A percentile compares a stretch with the other conserved stretches of the same genome.
These are phyloP conservation scores for Fusarium sp. DNA, from an alignment of 2,329 filamentous ascomycete genomes.

Conservation along the genomic window DNA sequence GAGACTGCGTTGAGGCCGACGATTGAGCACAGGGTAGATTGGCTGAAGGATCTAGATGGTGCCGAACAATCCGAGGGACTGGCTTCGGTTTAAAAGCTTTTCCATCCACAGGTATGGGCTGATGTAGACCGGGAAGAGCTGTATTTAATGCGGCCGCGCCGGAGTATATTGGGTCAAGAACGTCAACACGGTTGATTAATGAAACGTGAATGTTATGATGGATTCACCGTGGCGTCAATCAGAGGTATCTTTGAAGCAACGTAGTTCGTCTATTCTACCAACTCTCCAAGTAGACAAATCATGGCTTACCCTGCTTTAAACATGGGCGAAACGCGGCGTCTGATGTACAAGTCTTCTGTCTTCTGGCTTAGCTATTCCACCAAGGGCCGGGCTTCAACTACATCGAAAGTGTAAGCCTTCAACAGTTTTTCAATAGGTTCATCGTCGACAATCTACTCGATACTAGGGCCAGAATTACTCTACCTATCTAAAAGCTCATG, in stretches of 20 bases:
- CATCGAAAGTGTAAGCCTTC: background rate
- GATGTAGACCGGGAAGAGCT: background rate
- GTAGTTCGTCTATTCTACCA: background rate
- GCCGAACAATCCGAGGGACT: background rate
- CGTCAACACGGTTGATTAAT: background rate
- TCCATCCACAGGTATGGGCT: background rate
- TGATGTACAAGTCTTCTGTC: background rate
- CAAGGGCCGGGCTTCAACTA: too few species aligned
- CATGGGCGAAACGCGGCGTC: background rate
- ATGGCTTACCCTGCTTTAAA: background rate
- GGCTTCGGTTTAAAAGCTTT: background rate
- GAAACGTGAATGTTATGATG: background rate
- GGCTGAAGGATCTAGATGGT: background rate
- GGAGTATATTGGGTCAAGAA: background rate
- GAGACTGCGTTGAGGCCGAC: background rate
- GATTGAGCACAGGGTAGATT: background rate
- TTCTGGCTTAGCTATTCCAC: too few species aligned
- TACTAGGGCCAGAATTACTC: background rate
- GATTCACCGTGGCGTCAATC: background rate
- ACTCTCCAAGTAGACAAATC: background rate
- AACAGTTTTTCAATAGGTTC: background rate
- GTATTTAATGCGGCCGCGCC: background rate
- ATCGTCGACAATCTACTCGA: background rate
- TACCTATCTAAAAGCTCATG: background rate
- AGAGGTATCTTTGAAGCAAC: background rate